phyloP scores from a whole-genome alignment of 139 green algal species.

The Eudorina sp. region DNA sequence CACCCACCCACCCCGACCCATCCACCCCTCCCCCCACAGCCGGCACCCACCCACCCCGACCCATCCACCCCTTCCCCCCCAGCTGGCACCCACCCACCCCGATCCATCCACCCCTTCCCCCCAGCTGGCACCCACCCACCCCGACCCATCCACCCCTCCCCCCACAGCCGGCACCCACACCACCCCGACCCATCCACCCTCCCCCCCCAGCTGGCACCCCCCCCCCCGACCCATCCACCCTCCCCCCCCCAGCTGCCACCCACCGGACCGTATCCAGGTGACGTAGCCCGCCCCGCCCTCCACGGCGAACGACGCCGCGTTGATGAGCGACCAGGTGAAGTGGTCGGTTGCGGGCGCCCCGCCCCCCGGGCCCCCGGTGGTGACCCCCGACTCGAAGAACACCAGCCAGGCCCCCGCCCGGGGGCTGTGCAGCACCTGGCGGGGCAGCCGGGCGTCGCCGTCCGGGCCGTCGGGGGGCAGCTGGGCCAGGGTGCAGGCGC shows the following conservation, averaged over 20 bases:
- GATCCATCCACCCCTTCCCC: too few species aligned
- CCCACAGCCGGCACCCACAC: too few species aligned
- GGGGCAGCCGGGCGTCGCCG: background rate
- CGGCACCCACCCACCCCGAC: too few species aligned
- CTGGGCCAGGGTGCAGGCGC: constrained; percentile 6
- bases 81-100: too few species aligned
- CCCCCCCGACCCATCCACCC: too few species aligned
- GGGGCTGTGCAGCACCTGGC: constrained; percentile 50
- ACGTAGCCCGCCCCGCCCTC: background rate
- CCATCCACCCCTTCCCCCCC: too few species aligned
- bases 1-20: too few species aligned
- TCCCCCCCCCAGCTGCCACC: background rate
- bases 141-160: too few species aligned
- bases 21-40: too few species aligned
- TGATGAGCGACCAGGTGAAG: constrained; percentile 29
- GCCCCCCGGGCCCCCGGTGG: background rate
- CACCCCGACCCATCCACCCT: background rate
- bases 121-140: too few species aligned
- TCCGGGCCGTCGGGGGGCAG: constrained; percentile 32
- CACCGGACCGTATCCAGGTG: constrained; percentile 27
- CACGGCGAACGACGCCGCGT: background rate
- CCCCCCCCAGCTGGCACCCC: too few species aligned
- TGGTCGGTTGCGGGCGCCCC: background rate
- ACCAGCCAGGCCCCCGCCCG: constrained; percentile 55
- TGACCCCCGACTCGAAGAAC: constrained; percentile 56